phyloP scores from a whole-genome alignment of 2,329 filamentous ascomycete species.

The Verticillium klebahnii region DNA sequence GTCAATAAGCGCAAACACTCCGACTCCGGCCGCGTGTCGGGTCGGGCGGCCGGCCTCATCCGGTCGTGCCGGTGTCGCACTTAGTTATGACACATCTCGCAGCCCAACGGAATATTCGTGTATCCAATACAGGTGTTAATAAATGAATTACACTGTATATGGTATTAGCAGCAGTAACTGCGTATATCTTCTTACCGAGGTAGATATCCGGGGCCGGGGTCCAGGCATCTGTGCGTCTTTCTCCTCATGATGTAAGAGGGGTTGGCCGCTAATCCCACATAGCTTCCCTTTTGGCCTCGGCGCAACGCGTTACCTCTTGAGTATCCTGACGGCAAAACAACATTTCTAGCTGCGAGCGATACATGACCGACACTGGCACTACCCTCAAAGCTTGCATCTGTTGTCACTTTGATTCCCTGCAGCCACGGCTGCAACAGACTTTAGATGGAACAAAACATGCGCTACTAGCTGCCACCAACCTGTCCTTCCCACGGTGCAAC shows the following conservation, averaged over 20 bases:
- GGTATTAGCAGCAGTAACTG: too few species aligned
- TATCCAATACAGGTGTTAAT: too few species aligned
- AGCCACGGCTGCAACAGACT: background rate
- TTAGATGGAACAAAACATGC: background rate
- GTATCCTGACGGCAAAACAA: background rate
- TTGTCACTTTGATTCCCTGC: background rate
- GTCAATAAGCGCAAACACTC: background rate
- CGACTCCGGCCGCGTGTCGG: slow-evolving; percentile 2
- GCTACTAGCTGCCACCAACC: background rate
- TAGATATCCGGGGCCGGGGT: background rate
- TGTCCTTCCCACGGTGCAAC: background rate
- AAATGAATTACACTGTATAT: too few species aligned
- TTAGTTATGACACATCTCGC: background rate
- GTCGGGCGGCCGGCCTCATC: background rate
- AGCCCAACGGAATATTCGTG: too few species aligned
- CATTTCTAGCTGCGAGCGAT: background rate
- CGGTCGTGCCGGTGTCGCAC: background rate
- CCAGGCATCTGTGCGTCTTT: too few species aligned
- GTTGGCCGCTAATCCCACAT: background rate
- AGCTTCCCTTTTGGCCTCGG: background rate
- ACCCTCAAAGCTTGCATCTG: too few species aligned
- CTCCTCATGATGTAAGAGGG: background rate
- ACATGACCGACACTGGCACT: background rate
- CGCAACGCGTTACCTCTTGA: background rate
- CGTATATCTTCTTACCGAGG: background rate